phyloP scores from a whole-genome alignment of 2,329 filamentous ascomycete species.

The Alternaria sp. region DNA sequence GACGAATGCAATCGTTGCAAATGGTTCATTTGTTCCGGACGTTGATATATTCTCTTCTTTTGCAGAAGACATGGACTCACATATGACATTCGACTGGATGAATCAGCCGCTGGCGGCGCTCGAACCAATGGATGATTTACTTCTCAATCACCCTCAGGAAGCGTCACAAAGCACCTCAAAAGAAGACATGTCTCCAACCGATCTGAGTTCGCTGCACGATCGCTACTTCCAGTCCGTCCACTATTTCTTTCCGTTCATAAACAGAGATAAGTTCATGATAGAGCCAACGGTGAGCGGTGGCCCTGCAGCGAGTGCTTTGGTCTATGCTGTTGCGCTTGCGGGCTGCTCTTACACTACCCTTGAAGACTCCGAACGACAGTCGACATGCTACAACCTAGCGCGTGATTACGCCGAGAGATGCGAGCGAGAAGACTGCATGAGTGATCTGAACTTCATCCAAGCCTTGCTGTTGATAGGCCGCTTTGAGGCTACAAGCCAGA shows the following conservation, averaged over 20 bases:
- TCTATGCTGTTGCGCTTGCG: constrained; percentile 2
- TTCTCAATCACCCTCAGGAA: neutral
- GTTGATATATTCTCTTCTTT: neutral
- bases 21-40: neutral
- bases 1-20: neutral
- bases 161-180: neutral
- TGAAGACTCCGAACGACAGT: neutral
- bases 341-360: neutral
- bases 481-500: neutral
- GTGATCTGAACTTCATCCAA: neutral
- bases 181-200: neutral
- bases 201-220: neutral
- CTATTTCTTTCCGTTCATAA: constrained; percentile 1
- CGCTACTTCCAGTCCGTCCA: neutral
- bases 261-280: neutral
- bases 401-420: neutral
- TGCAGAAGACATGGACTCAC: neutral
- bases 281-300: neutral
- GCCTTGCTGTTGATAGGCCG: neutral
- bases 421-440: neutral
- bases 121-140: neutral
- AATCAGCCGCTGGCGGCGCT: neutral
- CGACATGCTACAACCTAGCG: neutral
- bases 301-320: neutral
- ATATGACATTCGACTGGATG: neutral